phyloP scores from a whole-genome alignment of 495 filamentous ascomycete genomes.

The Annulohypoxylon bovei region DNA sequence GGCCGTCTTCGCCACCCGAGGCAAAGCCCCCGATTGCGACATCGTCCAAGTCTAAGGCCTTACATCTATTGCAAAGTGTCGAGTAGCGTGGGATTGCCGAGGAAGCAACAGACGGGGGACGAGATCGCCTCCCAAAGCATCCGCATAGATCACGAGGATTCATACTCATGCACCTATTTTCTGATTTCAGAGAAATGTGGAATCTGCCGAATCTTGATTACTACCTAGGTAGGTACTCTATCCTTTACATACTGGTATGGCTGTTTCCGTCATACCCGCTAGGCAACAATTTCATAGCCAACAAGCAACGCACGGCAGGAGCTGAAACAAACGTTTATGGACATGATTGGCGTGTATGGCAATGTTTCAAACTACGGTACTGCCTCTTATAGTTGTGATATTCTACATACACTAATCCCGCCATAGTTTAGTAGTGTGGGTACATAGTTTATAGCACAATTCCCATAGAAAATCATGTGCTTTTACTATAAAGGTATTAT shows the following conservation, averaged over 20 bases:
- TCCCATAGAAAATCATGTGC: neutral
- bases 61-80: neutral
- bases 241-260: neutral
- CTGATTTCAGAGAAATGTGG: neutral
- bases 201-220: neutral
- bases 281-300: neutral
- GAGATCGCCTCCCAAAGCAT: neutral
- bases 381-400: neutral
- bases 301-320: neutral
- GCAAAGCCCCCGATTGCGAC: neutral
- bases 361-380: too few species aligned
- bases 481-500: neutral
- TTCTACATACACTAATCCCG: neutral
- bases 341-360: neutral
- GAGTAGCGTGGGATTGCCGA: neutral
- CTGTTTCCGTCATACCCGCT: neutral
- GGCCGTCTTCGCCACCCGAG: neutral
- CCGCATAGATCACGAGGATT: neutral
- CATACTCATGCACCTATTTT: neutral
- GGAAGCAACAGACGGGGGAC: neutral
- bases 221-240: neutral
- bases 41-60: neutral
- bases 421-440: neutral
- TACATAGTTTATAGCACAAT: neutral
- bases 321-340: neutral